Evolutionary conservation across 228 moss, liverwort and hornwort genomes (phyloP).

Genomic region (Sphagnum magellanicum): DNA sequence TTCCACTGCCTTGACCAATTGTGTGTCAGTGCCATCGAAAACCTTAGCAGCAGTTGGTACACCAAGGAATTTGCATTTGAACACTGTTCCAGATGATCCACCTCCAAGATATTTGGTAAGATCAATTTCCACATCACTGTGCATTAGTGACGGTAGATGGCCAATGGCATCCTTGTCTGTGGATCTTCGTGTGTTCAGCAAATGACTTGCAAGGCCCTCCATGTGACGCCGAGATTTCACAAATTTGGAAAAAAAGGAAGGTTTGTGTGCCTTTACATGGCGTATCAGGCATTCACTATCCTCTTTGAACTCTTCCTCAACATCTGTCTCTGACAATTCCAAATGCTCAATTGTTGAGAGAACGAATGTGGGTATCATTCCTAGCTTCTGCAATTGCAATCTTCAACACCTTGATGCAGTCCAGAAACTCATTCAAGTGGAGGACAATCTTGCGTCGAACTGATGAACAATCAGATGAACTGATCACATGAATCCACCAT

Average conservation of each 20-base stretch:
- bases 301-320: constrained; percentile 33
- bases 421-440: constrained; percentile 33
- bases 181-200: too few species aligned
- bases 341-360: too few species aligned
- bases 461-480: constrained; percentile 23
- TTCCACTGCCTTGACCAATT: constrained; percentile 18
- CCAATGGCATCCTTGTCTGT: too few species aligned
- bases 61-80: constrained; percentile 45
- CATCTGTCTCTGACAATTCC: constrained; percentile 27
- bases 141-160: too few species aligned
- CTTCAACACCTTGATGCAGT: constrained; percentile 30
- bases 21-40: neutral
- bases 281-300: constrained; percentile 18
- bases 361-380: too few species aligned
- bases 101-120: constrained; percentile 2
- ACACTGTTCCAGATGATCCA: constrained; percentile 26
- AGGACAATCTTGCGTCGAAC: constrained; percentile 32
- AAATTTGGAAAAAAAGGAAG: too few species aligned
- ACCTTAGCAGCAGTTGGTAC: constrained; percentile 23
- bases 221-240: too few species aligned
- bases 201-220: too few species aligned
- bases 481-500: constrained; percentile 31
- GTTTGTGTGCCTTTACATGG: constrained; percentile 4
- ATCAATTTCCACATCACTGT: too few species aligned
- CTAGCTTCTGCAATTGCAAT: too few species aligned